A percentile compares a stretch with the other conserved stretches of the same genome.
Conservation (phyloP, 441 rosid genomes). For the Adansonia madagascariensis region DNA sequence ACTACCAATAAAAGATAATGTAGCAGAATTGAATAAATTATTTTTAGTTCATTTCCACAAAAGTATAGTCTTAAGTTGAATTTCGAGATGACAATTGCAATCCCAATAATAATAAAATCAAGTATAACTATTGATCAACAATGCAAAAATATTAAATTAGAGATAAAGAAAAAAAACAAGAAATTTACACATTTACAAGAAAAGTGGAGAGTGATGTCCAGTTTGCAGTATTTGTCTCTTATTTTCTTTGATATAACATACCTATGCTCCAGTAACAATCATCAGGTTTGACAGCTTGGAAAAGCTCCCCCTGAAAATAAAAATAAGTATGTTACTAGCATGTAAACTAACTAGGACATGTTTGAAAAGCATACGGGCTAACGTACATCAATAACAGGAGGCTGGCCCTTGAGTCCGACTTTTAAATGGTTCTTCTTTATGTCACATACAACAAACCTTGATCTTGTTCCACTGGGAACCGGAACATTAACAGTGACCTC, state of each 20-base stretch:
- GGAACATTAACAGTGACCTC: slow-evolving; percentile 81
- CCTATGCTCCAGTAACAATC: slow-evolving; percentile 97
- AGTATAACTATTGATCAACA: neutral
- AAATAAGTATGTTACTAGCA: neutral
- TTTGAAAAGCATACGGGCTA: neutral
- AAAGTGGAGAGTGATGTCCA: neutral
- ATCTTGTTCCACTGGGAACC: slow-evolving; percentile 81
- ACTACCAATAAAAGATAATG: slow-evolving; percentile 13
- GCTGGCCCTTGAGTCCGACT: slow-evolving; percentile 91
- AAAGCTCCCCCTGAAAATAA: slow-evolving; percentile 73
- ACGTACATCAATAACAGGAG: slow-evolving; percentile 85
- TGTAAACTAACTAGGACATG: neutral
- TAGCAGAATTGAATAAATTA: neutral
- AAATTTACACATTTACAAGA: neutral
- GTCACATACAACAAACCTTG: slow-evolving; percentile 69
- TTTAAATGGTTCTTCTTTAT: slow-evolving; percentile 85
- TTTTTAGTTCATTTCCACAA: neutral
- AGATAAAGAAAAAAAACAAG: neutral
- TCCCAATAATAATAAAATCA: slow-evolving; percentile 3
- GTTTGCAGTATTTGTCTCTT: slow-evolving; percentile 3
- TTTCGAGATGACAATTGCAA: neutral
- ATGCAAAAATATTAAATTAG: neutral
- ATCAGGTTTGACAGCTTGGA: slow-evolving; percentile 71
- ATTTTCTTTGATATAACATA: slow-evolving; percentile 34
- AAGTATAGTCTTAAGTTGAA: neutral